Evolutionary conservation across 371 early-diverging fungal species (phyloP).

Genomic region (Dichotomocladium elegans): DNA sequence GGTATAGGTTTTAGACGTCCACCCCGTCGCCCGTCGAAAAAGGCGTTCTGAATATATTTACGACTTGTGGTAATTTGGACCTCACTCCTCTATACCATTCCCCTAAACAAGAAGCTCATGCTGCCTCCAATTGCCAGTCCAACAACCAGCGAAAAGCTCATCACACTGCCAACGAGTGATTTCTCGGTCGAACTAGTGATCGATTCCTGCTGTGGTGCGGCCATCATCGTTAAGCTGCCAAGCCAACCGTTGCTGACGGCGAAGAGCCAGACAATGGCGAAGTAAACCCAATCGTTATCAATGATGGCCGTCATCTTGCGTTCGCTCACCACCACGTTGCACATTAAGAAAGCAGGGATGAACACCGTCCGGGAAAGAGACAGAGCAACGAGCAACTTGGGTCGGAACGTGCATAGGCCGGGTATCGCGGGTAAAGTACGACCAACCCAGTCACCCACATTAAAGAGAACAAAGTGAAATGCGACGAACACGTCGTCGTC

Average conservation of each 20-base stretch:
- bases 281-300: constrained; percentile 56
- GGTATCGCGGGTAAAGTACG: constrained; percentile 41
- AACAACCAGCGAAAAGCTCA: constrained; percentile 66
- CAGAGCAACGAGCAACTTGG: constrained; percentile 34
- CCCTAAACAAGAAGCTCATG: constrained; percentile 52
- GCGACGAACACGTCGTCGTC: constrained; percentile 67
- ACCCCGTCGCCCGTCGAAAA: neutral
- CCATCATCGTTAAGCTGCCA: constrained; percentile 72
- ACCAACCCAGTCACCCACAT: constrained; percentile 79
- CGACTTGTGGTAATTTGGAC: constrained; percentile 4
- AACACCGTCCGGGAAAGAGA: constrained; percentile 55
- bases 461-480: constrained; percentile 72
- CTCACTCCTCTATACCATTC: constrained; percentile 47
- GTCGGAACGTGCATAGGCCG: constrained; percentile 30
- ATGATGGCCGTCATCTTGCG: constrained; percentile 54
- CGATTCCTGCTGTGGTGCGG: constrained; percentile 54
- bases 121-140: constrained; percentile 71
- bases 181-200: constrained; percentile 46
- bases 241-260: constrained; percentile 70
- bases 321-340: constrained; percentile 54
- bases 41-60: neutral
- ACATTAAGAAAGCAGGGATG: constrained; percentile 67
- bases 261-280: constrained; percentile 58
- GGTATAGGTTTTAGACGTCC: neutral
- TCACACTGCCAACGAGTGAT: constrained; percentile 59